phyloP scores from a whole-genome alignment of 164 flowering plant species.

The Aristolochia californica region DNA sequence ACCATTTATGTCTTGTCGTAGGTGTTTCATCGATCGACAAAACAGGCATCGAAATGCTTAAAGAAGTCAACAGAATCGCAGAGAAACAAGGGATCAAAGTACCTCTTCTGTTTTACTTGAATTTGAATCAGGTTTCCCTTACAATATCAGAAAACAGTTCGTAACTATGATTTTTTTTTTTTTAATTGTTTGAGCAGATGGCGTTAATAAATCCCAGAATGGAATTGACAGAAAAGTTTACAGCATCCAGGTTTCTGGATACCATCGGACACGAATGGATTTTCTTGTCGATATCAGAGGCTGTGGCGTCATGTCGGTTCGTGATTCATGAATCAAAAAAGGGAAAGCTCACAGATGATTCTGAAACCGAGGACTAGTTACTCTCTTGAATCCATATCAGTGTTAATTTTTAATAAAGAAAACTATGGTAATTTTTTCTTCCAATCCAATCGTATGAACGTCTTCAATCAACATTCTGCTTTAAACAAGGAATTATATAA shows the following conservation, averaged over 20 bases:
- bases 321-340: slow-evolving; percentile 7
- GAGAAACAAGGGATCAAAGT: slow-evolving; percentile 44
- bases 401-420: no score
- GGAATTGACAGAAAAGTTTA: slow-evolving; percentile 61
- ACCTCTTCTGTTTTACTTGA: background rate
- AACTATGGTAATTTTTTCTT: no score
- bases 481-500: no score
- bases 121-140: no score
- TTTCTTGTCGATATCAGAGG: slow-evolving; percentile 51
- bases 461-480: no score
- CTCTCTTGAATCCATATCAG: no score
- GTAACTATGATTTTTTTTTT: background rate
- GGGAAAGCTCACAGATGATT: no score
- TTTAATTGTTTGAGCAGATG: slow-evolving; percentile 27
- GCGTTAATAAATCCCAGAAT: slow-evolving; percentile 48
- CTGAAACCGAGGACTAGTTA: no score
- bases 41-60: slow-evolving; percentile 51
- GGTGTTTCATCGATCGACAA: slow-evolving; percentile 65
- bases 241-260: slow-evolving; percentile 34
- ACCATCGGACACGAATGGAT: slow-evolving; percentile 42
- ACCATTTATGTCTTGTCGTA: slow-evolving; percentile 7
- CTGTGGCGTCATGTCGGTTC: slow-evolving; percentile 34
- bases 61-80: slow-evolving; percentile 31
- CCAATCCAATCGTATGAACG: no score
- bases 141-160: no score